A percentile compares a stretch with the other conserved stretches of the same genome.
These are phyloP conservation scores for Cladosporium velox DNA, from an alignment of 2,329 filamentous ascomycete species.

Conservation along the genomic window DNA sequence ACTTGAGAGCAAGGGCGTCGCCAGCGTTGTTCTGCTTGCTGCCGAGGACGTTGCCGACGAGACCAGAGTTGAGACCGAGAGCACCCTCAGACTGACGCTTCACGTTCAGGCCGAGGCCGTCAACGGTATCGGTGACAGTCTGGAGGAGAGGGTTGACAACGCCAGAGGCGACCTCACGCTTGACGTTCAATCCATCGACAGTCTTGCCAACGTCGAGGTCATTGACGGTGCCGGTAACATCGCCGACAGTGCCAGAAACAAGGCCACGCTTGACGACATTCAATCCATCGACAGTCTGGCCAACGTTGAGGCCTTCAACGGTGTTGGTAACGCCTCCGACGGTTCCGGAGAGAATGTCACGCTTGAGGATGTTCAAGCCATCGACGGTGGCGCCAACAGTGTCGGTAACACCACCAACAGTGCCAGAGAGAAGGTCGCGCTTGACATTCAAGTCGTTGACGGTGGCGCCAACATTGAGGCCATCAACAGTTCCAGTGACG, in stretches of 20 bases:
- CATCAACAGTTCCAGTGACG: background rate
- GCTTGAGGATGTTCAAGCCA: background rate
- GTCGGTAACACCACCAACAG: background rate
- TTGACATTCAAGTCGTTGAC: background rate
- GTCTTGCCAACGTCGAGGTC: background rate
- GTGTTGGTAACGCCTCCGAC: background rate
- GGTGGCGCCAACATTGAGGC: background rate
- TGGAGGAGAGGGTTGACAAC: background rate
- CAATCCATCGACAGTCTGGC: background rate
- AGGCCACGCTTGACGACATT: background rate
- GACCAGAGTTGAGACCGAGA: background rate
- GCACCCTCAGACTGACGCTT: background rate
- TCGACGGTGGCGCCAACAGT: background rate
- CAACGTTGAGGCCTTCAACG: background rate
- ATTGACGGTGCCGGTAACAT: background rate
- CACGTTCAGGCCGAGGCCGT: background rate
- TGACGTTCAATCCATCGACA: constrained; percentile 13
- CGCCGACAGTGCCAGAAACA: background rate
- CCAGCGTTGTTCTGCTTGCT: background rate
- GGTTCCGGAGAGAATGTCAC: background rate
- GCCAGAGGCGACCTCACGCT: background rate
- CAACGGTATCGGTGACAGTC: constrained; percentile 1
- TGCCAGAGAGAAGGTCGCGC: background rate
- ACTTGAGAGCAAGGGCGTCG: background rate
- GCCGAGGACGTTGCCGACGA: constrained; percentile 2